Base-by-base conservation (phyloP, 257 asterid species). In the Ilex asprella region DNA sequence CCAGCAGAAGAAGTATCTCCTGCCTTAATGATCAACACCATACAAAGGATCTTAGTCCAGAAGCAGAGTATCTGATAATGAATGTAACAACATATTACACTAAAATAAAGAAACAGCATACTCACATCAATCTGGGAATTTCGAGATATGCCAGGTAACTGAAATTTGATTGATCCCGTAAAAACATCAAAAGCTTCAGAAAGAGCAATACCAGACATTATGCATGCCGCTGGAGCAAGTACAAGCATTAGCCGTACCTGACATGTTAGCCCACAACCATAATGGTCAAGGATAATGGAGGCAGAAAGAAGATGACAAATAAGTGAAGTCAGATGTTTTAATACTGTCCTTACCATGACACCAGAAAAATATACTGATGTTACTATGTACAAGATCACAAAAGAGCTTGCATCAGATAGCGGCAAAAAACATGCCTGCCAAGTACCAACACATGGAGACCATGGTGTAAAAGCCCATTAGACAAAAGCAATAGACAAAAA, bases 231-330 rank as follows among this genome's bases (percentile, higher is more conserved):
- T 50, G 99, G 97, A 72, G 99, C 99, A 62, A 93, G 88, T 47
- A 93, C 99, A 71, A 93, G 97, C 99, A 93, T 93, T 71, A 93
- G 78, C 14, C 99, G 96, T 61, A 89, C 99, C 99, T 87, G 81
- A 43, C 71, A 73, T 73, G 66, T 59, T 49, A 73, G 69, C 41
- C 67, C 74, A 65, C 16, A 31, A 63, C 57, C 65, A 66, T 69
- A 47, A 59, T 30, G 30, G 50, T 53, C 58, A 57, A 31, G 30
- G 41, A 35, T 35, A 35, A 8, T 35, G 41, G 41, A 64, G 54
- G 60, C 57, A 31, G 35, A 71, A 69, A 52, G 64, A 44, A 30
- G 43, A 60, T 7, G 30, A 2, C 57, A 44, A 47, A 43, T 21
- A 39, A 35, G 5, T 51, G 60, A 55, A 53, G 54, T 61, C 30